Percentiles rank a stretch among this genome's conserved stretches.
Conservation (phyloP, 78 protist genomes). For the Dictyostelium firmibasis region DNA sequence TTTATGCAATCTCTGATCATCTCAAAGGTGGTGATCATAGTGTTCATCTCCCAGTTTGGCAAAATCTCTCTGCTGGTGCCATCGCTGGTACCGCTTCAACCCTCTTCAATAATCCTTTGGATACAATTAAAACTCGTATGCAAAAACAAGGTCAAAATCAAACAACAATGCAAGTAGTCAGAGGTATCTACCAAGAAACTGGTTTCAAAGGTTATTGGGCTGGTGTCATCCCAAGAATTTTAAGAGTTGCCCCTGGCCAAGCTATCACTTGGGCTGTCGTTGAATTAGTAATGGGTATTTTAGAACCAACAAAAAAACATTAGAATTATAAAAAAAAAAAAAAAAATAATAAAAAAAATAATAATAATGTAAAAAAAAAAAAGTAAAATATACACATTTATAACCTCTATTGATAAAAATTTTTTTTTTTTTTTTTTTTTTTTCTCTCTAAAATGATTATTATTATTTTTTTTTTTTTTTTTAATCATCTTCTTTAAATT, state of each 20-base stretch:
- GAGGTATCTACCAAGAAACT: conserved; percentile 36
- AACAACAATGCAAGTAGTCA: conserved; percentile 44
- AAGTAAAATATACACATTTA: too few species aligned
- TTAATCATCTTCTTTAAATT: conserved; percentile 12
- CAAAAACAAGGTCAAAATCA: conserved; percentile 78
- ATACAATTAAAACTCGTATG: conserved; percentile 76
- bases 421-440: not conserved
- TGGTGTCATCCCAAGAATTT: conserved; percentile 44
- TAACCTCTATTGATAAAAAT: too few species aligned
- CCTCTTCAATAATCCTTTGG: conserved; percentile 56
- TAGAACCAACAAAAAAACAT: conserved; percentile 3
- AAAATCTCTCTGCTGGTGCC: conserved; percentile 65
- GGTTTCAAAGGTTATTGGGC: conserved; percentile 73
- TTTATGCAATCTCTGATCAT: conserved; percentile 47
- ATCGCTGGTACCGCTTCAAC: conserved; percentile 69
- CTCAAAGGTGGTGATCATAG: conserved; percentile 70
- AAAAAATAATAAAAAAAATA: not conserved
- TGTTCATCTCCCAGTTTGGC: conserved; percentile 60
- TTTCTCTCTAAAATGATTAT: too few species aligned
- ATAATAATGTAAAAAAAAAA: not conserved
- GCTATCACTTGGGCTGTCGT: conserved; percentile 80
- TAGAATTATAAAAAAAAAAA: not conserved
- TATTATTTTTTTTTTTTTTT: not conserved
- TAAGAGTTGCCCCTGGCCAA: conserved; percentile 21
- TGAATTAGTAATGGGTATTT: conserved; percentile 38